These are phyloP conservation scores for Pyronema omphalodes DNA, from an alignment of 495 filamentous ascomycete genomes.

Conservation along the genomic window DNA sequence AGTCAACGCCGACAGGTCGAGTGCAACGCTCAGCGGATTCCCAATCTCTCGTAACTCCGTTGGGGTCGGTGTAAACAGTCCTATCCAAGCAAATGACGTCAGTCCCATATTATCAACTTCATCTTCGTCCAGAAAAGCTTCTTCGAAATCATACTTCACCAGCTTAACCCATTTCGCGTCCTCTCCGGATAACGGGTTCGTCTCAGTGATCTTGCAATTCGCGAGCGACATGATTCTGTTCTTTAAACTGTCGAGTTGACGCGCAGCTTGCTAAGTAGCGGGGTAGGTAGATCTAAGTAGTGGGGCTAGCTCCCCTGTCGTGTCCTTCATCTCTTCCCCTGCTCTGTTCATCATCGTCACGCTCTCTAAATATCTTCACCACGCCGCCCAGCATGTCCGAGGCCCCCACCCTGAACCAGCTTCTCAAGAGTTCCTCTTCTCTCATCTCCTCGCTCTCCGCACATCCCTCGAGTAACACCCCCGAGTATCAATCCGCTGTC, in stretches of 20 bases:
- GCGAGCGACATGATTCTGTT: constrained; percentile 7
- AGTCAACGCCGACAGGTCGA: constrained; percentile 44
- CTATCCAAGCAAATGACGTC: not conserved
- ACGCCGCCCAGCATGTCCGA: no score
- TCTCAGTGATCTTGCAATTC: constrained; percentile 14
- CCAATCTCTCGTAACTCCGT: constrained; percentile 53
- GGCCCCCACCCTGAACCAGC: not conserved
- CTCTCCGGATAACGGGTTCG: constrained; percentile 12
- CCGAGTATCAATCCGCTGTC: constrained; percentile 50
- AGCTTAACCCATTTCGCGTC: constrained; percentile 64
- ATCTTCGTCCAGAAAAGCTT: constrained; percentile 6
- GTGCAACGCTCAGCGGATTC: constrained; percentile 66
- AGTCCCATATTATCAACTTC: not conserved
- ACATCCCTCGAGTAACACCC: constrained; percentile 35
- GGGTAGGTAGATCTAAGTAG: no score
- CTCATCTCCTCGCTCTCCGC: constrained; percentile 22
- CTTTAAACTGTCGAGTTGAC: no score
- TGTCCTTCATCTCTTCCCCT: not conserved
- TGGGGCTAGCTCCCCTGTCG: not conserved
- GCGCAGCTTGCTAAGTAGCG: no score
- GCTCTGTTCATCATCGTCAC: not conserved
- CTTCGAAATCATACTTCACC: constrained; percentile 25
- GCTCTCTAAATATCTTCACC: no score
- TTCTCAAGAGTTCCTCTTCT: constrained; percentile 15
- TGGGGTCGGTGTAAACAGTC: constrained; percentile 43